phyloP scores from a whole-genome alignment of 1,284 basidiomycete genomes.

The Cryptococcus sp. region DNA sequence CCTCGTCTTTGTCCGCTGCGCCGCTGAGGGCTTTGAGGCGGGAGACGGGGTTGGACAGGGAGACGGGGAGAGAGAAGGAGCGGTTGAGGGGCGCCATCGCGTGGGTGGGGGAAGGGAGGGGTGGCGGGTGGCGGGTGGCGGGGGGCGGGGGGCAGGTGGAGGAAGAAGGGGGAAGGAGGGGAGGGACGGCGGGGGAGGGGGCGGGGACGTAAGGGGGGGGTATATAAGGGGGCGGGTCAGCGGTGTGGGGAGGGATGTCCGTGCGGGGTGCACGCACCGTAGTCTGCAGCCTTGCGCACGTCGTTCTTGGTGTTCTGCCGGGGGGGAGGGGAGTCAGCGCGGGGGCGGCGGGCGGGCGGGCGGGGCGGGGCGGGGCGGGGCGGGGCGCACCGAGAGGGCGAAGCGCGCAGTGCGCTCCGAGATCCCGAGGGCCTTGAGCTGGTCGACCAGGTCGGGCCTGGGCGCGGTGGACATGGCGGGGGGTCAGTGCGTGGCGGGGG shows the following conservation, averaged over 20 bases:
- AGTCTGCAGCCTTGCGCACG: constrained; percentile 41
- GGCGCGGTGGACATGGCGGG: constrained; percentile 6
- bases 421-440: constrained; percentile 41
- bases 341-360: background rate
- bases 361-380: too few species aligned
- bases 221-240: too few species aligned
- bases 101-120: too few species aligned
- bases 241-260: background rate
- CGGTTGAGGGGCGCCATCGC: constrained; percentile 46
- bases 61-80: constrained; percentile 44
- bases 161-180: background rate
- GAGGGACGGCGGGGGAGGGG: too few species aligned
- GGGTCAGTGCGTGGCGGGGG: constrained; percentile 1
- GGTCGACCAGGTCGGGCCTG: constrained; percentile 28
- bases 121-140: constrained; percentile 1
- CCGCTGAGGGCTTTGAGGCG: constrained; percentile 50
- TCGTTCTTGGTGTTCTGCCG: constrained; percentile 40
- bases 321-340: too few species aligned
- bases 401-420: constrained; percentile 41
- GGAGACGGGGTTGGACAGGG: constrained; percentile 40
- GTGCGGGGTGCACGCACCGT: constrained; percentile 38
- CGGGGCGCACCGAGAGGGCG: constrained; percentile 37
- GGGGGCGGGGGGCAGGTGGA: background rate
- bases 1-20: constrained; percentile 47
- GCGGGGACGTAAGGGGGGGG: background rate